Evolutionary conservation across 148 eudicot species (phyloP).

Genomic region (Dysphania ambrosioides): DNA sequence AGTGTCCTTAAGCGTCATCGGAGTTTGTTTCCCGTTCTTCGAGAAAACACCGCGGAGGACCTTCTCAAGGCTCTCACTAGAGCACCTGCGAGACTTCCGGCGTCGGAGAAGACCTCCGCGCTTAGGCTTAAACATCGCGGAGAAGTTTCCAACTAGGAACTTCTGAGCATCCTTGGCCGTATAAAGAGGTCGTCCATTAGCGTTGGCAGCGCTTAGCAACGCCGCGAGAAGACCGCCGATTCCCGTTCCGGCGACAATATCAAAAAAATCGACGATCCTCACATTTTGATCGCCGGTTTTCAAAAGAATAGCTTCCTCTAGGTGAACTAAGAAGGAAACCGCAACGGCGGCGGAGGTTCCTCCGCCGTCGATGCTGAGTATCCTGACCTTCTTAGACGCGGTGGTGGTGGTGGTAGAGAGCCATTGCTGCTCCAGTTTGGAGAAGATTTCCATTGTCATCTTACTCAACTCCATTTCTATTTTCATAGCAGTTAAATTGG

Average conservation of each 20-base stretch:
- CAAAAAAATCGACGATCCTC: slow-evolving; percentile 63
- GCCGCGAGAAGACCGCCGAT: slow-evolving; percentile 68
- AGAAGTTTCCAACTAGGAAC: slow-evolving; percentile 36
- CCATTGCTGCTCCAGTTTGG: slow-evolving; percentile 43
- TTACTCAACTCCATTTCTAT: slow-evolving; percentile 47
- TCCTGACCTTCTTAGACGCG: slow-evolving; percentile 28
- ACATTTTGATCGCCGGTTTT: slow-evolving; percentile 51
- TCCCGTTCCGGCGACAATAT: slow-evolving; percentile 67
- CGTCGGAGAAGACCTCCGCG: slow-evolving; percentile 36
- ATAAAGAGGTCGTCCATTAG: slow-evolving; percentile 55
- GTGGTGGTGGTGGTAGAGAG: slow-evolving; percentile 38
- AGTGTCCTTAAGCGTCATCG: slow-evolving; percentile 70
- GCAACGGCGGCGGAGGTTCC: slow-evolving; percentile 56
- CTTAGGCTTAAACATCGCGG: slow-evolving; percentile 37
- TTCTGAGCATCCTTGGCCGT: slow-evolving; percentile 48
- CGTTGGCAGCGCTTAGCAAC: slow-evolving; percentile 50
- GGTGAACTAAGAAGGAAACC: slow-evolving; percentile 50
- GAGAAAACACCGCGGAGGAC: slow-evolving; percentile 39
- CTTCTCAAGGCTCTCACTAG: slow-evolving; percentile 46
- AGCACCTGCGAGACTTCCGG: slow-evolving; percentile 32
- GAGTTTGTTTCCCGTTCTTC: slow-evolving; percentile 22
- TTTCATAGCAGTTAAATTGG: background rate
- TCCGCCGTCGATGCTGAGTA: slow-evolving; percentile 83
- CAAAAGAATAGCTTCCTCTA: slow-evolving; percentile 60
- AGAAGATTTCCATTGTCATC: slow-evolving; percentile 49